phyloP scores from a whole-genome alignment of 1,284 basidiomycete genomes.

The Polyporus tsugae region DNA sequence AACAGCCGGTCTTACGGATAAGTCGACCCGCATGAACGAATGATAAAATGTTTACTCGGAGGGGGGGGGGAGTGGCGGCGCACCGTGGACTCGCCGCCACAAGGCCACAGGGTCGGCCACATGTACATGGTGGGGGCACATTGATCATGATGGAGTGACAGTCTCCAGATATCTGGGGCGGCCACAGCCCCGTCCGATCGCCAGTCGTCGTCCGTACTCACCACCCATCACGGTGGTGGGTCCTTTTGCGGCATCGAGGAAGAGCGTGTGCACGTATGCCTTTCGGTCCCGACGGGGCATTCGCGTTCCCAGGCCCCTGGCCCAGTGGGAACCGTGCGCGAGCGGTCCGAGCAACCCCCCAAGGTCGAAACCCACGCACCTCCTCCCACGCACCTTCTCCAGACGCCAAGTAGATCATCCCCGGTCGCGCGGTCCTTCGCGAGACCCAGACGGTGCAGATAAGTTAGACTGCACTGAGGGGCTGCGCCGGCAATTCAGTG shows the following conservation, averaged over 20 bases:
- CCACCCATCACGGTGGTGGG: conserved; percentile 1
- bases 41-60: not conserved
- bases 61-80: not conserved
- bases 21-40: conserved; percentile 2
- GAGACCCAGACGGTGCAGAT: not conserved
- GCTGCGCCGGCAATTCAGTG: conserved; percentile 25
- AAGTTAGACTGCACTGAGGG: conserved; percentile 10
- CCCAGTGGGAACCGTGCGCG: conserved; percentile 23
- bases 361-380: not conserved
- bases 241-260: conserved; percentile 9
- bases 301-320: conserved; percentile 22
- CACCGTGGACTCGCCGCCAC: not conserved
- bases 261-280: not conserved
- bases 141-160: not conserved
- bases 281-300: conserved; percentile 3
- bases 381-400: conserved; percentile 3
- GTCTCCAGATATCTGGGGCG: not conserved
- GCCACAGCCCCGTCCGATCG: not conserved
- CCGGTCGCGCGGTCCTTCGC: not conserved
- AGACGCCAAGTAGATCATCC: conserved; percentile 3
- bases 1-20: not conserved
- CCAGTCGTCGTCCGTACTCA: conserved; percentile 2
- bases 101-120: not conserved
- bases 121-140: not conserved
- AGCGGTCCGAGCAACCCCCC: conserved; percentile 18